Conservation (phyloP, 495 filamentous ascomycete species). For the Friedmanniomyces endolithicus region DNA sequence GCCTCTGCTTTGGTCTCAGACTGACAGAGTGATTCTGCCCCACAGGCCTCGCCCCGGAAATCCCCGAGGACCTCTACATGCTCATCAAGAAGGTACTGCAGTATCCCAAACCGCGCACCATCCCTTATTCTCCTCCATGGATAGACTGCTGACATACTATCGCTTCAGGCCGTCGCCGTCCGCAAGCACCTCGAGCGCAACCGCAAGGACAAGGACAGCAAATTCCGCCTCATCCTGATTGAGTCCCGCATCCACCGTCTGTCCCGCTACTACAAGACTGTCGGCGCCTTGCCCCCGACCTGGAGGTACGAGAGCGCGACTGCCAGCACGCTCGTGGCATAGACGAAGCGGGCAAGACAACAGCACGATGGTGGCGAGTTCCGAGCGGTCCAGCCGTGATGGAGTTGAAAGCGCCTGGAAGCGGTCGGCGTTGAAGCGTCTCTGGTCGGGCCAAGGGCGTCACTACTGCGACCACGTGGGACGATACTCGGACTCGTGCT, state of each 20-base stretch:
- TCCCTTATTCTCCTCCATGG: neutral
- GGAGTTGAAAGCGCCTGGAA: too few species aligned
- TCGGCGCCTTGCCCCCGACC: constrained; percentile 92
- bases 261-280: constrained; percentile 95
- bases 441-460: too few species aligned
- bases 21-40: constrained; percentile 82
- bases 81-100: constrained; percentile 90
- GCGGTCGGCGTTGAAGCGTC: too few species aligned
- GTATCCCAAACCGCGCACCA: constrained; percentile 8
- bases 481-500: too few species aligned
- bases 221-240: constrained; percentile 99
- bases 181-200: constrained; percentile 99
- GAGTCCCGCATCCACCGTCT: constrained; percentile 99
- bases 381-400: too few species aligned
- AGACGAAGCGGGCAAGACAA: constrained; percentile 26
- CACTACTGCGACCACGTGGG: too few species aligned
- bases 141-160: neutral
- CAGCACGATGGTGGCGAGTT: neutral
- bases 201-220: constrained; percentile 99
- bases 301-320: constrained; percentile 73
- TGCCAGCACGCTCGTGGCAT: constrained; percentile 46
- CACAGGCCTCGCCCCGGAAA: constrained; percentile 89
- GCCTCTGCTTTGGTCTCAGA: constrained; percentile 93
- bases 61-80: constrained; percentile 96
- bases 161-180: constrained; percentile 74